phyloP scores from a whole-genome alignment of 129 eudicot species.

The Centaurea solstitialis region DNA sequence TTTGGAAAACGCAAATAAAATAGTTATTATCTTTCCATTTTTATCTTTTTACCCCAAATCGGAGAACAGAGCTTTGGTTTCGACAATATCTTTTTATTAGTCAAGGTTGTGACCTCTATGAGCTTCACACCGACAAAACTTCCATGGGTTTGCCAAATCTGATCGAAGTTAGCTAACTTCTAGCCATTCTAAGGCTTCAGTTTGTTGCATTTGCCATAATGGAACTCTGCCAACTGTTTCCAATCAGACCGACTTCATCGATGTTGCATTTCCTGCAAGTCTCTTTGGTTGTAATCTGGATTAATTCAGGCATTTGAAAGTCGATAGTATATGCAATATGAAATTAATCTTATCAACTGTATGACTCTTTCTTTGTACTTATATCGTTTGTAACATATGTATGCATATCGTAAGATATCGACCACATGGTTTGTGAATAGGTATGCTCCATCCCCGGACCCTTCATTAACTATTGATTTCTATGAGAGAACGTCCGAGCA shows the following conservation, averaged over 20 bases:
- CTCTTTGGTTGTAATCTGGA: neutral
- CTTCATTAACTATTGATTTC: conserved; percentile 63
- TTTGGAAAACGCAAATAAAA: too few relatives aligned
- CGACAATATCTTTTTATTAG: neutral
- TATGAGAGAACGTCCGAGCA: conserved; percentile 88
- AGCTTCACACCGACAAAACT: neutral
- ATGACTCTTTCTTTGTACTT: neutral
- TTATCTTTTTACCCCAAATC: too few relatives aligned
- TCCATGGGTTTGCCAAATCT: neutral
- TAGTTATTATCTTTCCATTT: too few relatives aligned
- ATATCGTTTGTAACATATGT: neutral
- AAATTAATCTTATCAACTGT: neutral
- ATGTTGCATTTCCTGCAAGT: neutral
- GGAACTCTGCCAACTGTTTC: neutral
- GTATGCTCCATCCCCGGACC: conserved; percentile 82
- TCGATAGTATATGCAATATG: neutral
- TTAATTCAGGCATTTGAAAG: neutral
- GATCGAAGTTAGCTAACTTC: neutral
- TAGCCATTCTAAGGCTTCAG: neutral
- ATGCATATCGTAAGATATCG: conserved; percentile 1
- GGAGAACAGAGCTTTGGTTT: too few relatives aligned
- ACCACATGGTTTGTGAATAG: conserved; percentile 30
- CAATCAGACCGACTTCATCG: neutral
- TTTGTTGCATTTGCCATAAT: neutral
- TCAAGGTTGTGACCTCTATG: neutral